phyloP scores from a whole-genome alignment of 495 filamentous ascomycete genomes.

The Tuber melanosporum region DNA sequence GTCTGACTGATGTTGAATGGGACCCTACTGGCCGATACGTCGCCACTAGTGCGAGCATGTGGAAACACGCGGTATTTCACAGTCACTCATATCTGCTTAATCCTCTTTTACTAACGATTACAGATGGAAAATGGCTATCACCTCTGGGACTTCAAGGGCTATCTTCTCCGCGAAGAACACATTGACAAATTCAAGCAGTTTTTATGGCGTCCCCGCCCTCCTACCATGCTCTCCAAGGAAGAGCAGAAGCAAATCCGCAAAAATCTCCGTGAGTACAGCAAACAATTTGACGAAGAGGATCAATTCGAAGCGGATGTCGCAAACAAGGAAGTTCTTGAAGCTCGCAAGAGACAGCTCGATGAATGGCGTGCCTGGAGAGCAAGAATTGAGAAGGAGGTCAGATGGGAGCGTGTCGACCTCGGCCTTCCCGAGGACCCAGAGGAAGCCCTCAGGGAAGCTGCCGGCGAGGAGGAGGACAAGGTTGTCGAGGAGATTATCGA shows the following conservation, averaged over 20 bases:
- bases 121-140: conserved; percentile 99
- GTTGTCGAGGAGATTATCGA: conserved; percentile 92
- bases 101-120: background rate
- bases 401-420: conserved; percentile 61
- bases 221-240: conserved; percentile 80
- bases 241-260: conserved; percentile 97
- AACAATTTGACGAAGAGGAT: conserved; percentile 91
- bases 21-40: conserved; percentile 93
- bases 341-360: conserved; percentile 69
- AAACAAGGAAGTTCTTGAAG: conserved; percentile 87
- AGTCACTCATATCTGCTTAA: background rate
- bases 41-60: conserved; percentile 80
- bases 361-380: conserved; percentile 88
- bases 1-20: conserved; percentile 96
- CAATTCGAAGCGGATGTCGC: conserved; percentile 82
- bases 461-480: conserved; percentile 64
- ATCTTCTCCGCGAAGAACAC: conserved; percentile 79
- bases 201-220: conserved; percentile 83
- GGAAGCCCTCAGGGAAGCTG: conserved; percentile 43
- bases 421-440: conserved; percentile 51
- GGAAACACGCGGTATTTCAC: conserved; percentile 81
- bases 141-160: conserved; percentile 90
- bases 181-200: conserved; percentile 98
- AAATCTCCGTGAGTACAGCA: conserved; percentile 93
- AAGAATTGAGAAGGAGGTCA: conserved; percentile 63